Conservation (phyloP, 2,329 filamentous ascomycete species). For the Lecanosticta acicola region DNA sequence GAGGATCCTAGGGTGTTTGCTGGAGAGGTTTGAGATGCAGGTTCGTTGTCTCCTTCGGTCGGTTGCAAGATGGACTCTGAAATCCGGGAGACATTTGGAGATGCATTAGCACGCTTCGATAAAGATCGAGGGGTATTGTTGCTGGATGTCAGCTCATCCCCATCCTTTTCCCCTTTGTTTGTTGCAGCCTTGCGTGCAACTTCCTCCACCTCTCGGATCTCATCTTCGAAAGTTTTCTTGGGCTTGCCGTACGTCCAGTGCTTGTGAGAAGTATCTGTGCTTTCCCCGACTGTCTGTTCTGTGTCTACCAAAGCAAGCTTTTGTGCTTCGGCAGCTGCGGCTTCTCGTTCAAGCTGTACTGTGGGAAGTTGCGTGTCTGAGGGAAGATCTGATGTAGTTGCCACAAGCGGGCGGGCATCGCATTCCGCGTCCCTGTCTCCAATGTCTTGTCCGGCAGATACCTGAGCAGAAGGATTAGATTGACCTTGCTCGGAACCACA, state of each 20-base stretch:
- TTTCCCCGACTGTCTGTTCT: background rate
- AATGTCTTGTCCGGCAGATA: no score
- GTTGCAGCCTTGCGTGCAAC: conserved; percentile 20
- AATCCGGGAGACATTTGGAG: no score
- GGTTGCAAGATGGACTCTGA: conserved; percentile 6
- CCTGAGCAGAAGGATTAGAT: no score
- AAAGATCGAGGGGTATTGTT: conserved; percentile 3
- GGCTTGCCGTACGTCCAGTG: conserved; percentile 4
- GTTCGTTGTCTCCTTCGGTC: background rate
- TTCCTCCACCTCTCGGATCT: conserved; percentile 28
- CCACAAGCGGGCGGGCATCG: background rate
- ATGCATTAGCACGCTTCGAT: no score
- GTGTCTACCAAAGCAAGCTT: no score
- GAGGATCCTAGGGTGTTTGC: background rate
- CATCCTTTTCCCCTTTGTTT: conserved; percentile 18
- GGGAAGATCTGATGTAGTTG: conserved; percentile 16
- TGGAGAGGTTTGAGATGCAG: background rate
- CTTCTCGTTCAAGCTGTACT: conserved; percentile 25
- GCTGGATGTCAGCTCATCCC: conserved; percentile 13
- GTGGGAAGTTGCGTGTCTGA: conserved; percentile 25
- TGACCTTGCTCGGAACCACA: background rate
- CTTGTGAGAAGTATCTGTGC: background rate
- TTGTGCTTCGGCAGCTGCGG: conserved; percentile 17
- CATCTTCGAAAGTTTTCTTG: conserved; percentile 31
- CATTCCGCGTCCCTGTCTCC: background rate